phyloP scores from a whole-genome alignment of 495 filamentous ascomycete species.

The Xylaria palmicola region DNA sequence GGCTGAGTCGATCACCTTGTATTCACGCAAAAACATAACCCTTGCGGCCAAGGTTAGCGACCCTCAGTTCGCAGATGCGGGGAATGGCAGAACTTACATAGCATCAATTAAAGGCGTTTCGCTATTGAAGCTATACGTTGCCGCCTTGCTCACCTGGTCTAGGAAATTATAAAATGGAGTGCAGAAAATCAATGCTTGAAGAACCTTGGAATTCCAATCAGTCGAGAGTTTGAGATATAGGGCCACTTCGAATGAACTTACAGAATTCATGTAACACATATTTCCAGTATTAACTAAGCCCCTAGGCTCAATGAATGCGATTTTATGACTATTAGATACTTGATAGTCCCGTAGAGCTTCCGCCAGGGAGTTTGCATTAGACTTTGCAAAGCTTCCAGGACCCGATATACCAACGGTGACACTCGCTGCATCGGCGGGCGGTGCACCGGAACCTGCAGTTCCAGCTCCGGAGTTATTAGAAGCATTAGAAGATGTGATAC shows the following conservation, averaged over 20 bases:
- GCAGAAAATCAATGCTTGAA: conserved; percentile 92
- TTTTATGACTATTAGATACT: conserved; percentile 59
- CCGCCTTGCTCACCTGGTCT: conserved; percentile 79
- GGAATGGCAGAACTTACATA: conserved; percentile 60
- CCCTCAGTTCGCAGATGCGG: background rate
- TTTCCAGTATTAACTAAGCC: conserved; percentile 96
- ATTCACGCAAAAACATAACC: conserved; percentile 96
- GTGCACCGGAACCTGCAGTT: conserved; percentile 17
- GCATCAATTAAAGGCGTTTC: conserved; percentile 92
- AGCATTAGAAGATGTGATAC: conserved; percentile 23
- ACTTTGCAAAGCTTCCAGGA: conserved; percentile 42
- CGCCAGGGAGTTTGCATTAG: conserved; percentile 64
- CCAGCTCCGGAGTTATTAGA: conserved; percentile 29
- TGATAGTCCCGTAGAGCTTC: conserved; percentile 69
- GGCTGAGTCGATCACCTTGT: conserved; percentile 78
- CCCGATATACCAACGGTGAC: conserved; percentile 22
- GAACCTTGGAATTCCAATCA: conserved; percentile 54
- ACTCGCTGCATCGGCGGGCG: conserved; percentile 7
- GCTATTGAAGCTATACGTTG: conserved; percentile 88
- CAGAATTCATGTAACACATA: conserved; percentile 99
- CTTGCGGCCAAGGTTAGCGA: conserved; percentile 44
- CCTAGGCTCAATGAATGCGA: conserved; percentile 87
- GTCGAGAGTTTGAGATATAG: background rate
- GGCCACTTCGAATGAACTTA: conserved; percentile 46
- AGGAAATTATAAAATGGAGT: conserved; percentile 92